phyloP scores from a whole-genome alignment of 23 red algal species.

The Gracilaria gracilis region DNA sequence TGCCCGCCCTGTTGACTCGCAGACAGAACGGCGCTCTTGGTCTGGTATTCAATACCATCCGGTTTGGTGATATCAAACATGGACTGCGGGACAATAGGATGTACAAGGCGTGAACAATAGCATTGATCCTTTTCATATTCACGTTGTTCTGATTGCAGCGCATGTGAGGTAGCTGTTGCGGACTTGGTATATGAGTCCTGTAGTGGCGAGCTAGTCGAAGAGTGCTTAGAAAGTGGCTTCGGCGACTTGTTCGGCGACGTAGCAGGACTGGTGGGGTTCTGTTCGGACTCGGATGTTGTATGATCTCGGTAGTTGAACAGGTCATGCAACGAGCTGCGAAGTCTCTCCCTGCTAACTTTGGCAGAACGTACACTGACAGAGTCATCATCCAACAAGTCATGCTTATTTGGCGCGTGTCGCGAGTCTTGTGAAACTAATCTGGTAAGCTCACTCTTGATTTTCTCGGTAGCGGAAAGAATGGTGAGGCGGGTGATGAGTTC shows the following conservation, averaged over 20 bases:
- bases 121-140: background rate
- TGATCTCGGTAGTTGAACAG: background rate
- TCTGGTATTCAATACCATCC: conserved; percentile 14
- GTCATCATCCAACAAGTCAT: background rate
- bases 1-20: background rate
- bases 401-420: no score
- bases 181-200: background rate
- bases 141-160: background rate
- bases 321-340: conserved; percentile 20
- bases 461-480: conserved; percentile 37
- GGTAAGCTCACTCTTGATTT: conserved; percentile 9
- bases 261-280: background rate
- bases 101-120: background rate
- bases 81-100: background rate
- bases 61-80: background rate
- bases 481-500: conserved; percentile 34
- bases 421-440: background rate
- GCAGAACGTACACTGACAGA: background rate
- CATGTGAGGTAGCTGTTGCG: background rate
- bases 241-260: background rate
- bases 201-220: no score
- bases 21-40: background rate
- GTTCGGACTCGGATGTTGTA: background rate
- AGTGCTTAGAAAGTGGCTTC: background rate
- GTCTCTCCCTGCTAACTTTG: conserved; percentile 5